Evolutionary conservation across 1,284 basidiomycete genomes (phyloP).

Genomic region (Cutaneotrichosporon mucoides): DNA sequence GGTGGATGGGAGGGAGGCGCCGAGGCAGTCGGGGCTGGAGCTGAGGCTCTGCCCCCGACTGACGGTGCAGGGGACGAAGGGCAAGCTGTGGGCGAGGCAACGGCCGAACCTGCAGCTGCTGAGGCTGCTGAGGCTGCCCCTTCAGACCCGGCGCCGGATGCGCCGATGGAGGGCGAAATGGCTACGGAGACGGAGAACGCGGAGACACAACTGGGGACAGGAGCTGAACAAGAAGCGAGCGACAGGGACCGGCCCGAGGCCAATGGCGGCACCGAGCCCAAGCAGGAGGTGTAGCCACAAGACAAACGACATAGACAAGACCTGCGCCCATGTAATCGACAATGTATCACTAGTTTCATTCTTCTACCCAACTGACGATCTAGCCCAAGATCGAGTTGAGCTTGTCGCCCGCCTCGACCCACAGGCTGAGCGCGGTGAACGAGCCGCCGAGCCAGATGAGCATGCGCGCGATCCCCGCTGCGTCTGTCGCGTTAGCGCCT

Average conservation of each 20-base stretch:
- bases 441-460: conserved; percentile 20
- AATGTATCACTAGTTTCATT: background rate
- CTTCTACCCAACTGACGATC: background rate
- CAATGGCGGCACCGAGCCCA: background rate
- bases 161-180: background rate
- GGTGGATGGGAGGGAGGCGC: no score
- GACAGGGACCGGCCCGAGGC: background rate
- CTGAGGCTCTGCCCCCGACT: no score
- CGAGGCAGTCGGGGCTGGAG: no score
- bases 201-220: background rate
- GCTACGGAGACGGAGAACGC: background rate
- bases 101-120: no score
- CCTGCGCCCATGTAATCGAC: background rate
- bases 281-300: background rate
- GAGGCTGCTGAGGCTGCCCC: no score
- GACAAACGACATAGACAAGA: background rate
- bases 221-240: background rate
- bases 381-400: background rate
- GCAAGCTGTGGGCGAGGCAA: no score
- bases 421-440: conserved; percentile 19
- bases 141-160: no score
- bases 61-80: no score
- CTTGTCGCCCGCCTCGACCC: conserved; percentile 24
- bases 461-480: conserved; percentile 21
- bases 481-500: conserved; percentile 14